These are phyloP conservation scores for Fusarium dimerum DNA, from an alignment of 2,329 filamentous ascomycete genomes.

Conservation along the genomic window DNA sequence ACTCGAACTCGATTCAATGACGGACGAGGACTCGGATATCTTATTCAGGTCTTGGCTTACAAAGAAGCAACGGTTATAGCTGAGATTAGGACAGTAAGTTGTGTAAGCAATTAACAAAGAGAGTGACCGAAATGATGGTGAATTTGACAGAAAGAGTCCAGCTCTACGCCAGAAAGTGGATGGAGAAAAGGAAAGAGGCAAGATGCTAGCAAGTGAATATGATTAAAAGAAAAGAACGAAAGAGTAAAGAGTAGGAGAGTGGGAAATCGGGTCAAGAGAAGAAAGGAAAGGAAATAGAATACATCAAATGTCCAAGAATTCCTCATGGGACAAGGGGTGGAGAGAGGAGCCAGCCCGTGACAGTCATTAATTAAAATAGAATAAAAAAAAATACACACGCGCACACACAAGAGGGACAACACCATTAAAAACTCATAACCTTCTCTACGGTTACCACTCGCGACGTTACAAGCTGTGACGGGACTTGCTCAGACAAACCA, in stretches of 20 bases:
- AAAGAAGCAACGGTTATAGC: background rate
- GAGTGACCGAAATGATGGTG: constrained; percentile 3
- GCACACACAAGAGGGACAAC: no score
- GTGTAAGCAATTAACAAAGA: background rate
- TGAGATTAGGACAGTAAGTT: constrained; percentile 6
- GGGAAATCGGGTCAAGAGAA: constrained; percentile 1
- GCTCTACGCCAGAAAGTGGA: constrained; percentile 20
- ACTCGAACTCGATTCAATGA: no score
- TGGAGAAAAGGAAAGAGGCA: constrained; percentile 2
- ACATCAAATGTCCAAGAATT: background rate
- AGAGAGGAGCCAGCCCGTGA: background rate
- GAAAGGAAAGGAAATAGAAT: constrained; percentile 5
- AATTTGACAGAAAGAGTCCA: constrained; percentile 18
- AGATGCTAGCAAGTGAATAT: constrained; percentile 3
- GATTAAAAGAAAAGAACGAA: constrained; percentile 5
- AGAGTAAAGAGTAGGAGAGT: background rate
- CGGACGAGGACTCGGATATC: no score
- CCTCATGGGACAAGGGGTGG: background rate
- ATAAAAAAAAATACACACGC: no score
- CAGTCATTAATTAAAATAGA: background rate
- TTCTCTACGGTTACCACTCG: no score
- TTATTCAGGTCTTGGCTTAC: no score
- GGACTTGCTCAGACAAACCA: background rate
- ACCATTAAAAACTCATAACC: no score
- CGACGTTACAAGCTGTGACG: background rate